Conservation (phyloP, 2,329 filamentous ascomycete species). For the Elsinoe fawcettii region DNA sequence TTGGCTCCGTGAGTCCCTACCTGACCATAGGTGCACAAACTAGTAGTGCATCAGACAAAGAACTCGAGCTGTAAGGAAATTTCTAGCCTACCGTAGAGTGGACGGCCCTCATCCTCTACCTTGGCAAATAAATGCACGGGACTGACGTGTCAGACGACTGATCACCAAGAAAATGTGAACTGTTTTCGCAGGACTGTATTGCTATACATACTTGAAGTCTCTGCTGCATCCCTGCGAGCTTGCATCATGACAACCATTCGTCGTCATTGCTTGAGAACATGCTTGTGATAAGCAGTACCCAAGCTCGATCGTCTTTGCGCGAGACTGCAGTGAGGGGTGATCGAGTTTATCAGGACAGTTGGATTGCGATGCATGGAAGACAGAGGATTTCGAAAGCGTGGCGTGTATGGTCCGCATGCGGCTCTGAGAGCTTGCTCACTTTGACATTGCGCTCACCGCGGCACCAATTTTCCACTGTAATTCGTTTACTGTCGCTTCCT, state of each 20-base stretch:
- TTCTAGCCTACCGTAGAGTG: conserved; percentile 40
- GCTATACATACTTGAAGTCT: neutral
- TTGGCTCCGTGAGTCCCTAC: conserved; percentile 31
- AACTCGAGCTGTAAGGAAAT: neutral
- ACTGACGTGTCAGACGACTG: conserved; percentile 14
- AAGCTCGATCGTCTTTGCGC: too few relatives aligned
- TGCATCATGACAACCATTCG: neutral
- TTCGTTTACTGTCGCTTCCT: too few relatives aligned
- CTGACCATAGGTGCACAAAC: conserved; percentile 61
- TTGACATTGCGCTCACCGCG: too few relatives aligned
- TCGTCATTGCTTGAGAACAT: neutral
- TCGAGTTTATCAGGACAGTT: too few relatives aligned
- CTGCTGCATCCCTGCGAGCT: neutral
- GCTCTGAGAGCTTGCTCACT: too few relatives aligned
- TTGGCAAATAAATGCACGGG: conserved; percentile 46
- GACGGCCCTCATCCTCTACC: conserved; percentile 45
- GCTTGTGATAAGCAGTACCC: too few relatives aligned
- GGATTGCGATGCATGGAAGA: too few relatives aligned
- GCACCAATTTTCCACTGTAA: too few relatives aligned
- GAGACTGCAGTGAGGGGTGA: too few relatives aligned
- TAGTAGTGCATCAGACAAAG: conserved; percentile 18
- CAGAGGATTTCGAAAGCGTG: too few relatives aligned
- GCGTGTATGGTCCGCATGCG: neutral
- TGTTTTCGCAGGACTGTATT: neutral
- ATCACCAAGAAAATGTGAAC: neutral